Evolutionary conservation across 2,329 filamentous ascomycete species (phyloP).

Genomic region (Emergomyces pasteurianus): DNA sequence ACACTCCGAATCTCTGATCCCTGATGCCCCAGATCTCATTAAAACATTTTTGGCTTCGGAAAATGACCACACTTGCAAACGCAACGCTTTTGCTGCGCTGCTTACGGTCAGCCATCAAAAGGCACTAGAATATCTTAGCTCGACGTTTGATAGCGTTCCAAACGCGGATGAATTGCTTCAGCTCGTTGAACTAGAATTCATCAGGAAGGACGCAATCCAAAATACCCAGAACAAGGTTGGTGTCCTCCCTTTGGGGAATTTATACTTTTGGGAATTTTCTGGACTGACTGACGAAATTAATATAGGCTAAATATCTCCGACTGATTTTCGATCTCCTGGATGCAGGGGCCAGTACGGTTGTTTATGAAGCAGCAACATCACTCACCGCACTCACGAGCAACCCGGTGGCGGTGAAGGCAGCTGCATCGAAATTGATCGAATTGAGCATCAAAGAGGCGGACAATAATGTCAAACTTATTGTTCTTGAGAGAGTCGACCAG

Average conservation of each 20-base stretch:
- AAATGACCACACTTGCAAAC: conserved; percentile 90
- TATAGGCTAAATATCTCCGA: conserved; percentile 72
- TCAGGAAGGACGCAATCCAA: conserved; percentile 90
- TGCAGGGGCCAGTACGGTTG: conserved; percentile 82
- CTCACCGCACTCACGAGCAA: conserved; percentile 90
- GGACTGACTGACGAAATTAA: conserved; percentile 16
- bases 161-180: conserved; percentile 92
- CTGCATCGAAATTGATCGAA: conserved; percentile 91
- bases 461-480: conserved; percentile 98
- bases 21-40: conserved; percentile 87
- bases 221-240: conserved; percentile 86
- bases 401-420: conserved; percentile 93
- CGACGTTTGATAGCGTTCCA: conserved; percentile 82
- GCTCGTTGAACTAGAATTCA: conserved; percentile 90
- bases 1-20: conserved; percentile 83
- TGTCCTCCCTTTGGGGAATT: conserved; percentile 2
- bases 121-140: conserved; percentile 74
- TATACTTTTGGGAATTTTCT: not conserved
- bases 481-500: conserved; percentile 85
- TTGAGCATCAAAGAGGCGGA: conserved; percentile 94
- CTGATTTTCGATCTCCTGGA: conserved; percentile 95
- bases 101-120: conserved; percentile 87
- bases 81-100: conserved; percentile 90
- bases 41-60: conserved; percentile 80
- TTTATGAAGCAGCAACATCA: conserved; percentile 94